These are phyloP conservation scores for Trichophyton rubrum DNA, from an alignment of 2,329 filamentous ascomycete species.

Conservation along the genomic window DNA sequence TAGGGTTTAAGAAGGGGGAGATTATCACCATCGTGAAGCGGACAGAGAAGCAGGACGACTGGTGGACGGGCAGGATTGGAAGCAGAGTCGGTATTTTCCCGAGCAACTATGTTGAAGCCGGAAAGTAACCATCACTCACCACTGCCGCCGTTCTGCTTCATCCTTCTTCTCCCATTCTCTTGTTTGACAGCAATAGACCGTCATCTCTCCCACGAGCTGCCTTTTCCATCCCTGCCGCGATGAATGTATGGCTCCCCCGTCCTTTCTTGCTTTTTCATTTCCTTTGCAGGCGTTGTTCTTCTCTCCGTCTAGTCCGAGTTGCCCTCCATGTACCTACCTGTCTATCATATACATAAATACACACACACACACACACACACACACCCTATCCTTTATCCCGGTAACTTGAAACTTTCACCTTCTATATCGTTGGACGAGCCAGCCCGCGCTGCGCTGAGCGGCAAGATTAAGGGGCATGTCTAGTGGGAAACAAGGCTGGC, in stretches of 20 bases:
- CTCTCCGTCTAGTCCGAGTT: not conserved
- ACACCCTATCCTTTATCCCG: not conserved
- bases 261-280: not conserved
- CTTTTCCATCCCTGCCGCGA: not conserved
- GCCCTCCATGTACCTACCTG: not conserved
- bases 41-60: conserved; percentile 87
- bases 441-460: not conserved
- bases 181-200: not conserved
- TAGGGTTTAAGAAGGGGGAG: conserved; percentile 95
- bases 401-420: not conserved
- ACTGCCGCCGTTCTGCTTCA: not conserved
- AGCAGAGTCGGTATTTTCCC: conserved; percentile 84
- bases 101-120: conserved; percentile 24
- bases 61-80: conserved; percentile 93
- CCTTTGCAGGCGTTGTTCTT: not conserved
- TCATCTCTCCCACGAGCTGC: not conserved
- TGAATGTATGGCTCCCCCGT: not conserved
- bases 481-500: not conserved
- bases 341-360: not conserved
- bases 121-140: conserved; percentile 13
- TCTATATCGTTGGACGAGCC: not conserved
- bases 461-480: not conserved
- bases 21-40: conserved; percentile 89
- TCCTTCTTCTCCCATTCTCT: not conserved
- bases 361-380: not conserved